Evolutionary conservation across 2,329 filamentous ascomycete genomes (phyloP).

Genomic region (Rhinocladiella mackenziei): DNA sequence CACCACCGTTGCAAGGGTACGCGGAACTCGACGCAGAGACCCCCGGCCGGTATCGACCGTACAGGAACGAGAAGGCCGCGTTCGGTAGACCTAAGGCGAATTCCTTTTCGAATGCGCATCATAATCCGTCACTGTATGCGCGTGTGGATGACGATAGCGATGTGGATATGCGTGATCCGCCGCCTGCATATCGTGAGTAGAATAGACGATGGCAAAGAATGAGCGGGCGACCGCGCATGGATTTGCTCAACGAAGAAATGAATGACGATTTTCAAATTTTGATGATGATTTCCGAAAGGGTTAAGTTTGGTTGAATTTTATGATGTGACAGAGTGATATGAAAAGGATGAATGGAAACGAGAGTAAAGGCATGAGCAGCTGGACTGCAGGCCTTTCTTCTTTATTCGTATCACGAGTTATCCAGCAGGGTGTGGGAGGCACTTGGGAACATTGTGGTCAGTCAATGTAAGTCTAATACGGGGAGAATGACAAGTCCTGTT

Average conservation of each 20-base stretch:
- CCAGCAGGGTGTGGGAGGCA: no score
- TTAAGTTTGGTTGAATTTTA: no score
- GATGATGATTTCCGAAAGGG: no score
- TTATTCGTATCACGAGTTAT: no score
- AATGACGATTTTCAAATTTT: neutral
- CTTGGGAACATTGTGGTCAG: no score
- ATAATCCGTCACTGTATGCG: no score
- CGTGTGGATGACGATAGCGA: constrained; percentile 1
- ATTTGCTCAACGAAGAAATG: neutral
- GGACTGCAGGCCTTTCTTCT: no score
- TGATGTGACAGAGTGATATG: no score
- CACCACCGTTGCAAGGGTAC: constrained; percentile 12
- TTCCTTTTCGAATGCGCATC: constrained; percentile 7
- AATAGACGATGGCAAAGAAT: neutral
- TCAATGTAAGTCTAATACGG: no score
- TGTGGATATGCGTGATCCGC: constrained; percentile 11
- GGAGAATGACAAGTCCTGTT: no score
- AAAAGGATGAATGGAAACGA: no score
- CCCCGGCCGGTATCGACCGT: constrained; percentile 15
- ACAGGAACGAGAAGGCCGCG: constrained; percentile 7
- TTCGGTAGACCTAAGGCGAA: constrained; percentile 6
- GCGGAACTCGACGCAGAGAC: constrained; percentile 21
- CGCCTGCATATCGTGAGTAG: constrained; percentile 20
- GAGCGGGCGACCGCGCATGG: neutral
- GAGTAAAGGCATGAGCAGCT: no score